Base-by-base conservation (phyloP, 441 rosid genomes). In the Melastoma candidum region DNA sequence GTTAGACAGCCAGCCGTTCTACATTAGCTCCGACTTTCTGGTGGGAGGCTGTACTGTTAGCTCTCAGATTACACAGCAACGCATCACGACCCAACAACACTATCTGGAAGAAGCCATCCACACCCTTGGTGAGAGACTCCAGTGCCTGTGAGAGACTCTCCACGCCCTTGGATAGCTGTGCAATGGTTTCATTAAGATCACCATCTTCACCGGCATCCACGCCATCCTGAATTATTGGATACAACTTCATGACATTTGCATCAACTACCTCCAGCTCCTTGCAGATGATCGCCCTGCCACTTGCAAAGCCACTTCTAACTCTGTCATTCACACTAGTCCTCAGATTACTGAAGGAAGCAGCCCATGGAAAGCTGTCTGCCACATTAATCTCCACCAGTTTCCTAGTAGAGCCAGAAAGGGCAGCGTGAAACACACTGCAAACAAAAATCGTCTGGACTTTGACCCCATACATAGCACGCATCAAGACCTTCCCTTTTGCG, bases 391-490 rank as follows among this genome's bases (percentile, higher is more conserved):
- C 78, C 11, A 81, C 27, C 63, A 84, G 71, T 60, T 67, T 78
- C 50, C 70, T 68, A 13, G 77, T 59, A 4, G 94, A 79, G 57
- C 85, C 82, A 14, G 98, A 76, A 66, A 88, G 84, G 2, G 77
- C 87, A 12, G 94, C 80, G 48, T 87, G 77, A 57, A 87, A 81
- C 11, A 83, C 76, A 52, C 87, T 70, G 45, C 81, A 85, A 4
- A 85, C 69, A 57, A 80, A 87, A 12, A 84, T 54, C 25, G 95
- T 87, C 61, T 72, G 73, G 57, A 84, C 95, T 77, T 87, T 92
- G 29, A 84, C 95, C 45, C 95, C 96, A 39, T 77, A 83, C 68
- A 92, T 63, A 24, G 96, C 96, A 1, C 78, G 83, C 95, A 84
- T 82, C 75, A 92, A 58, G 27, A 87, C 94, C 73, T 92, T 84